Conservation (phyloP, 2,329 filamentous ascomycete species). For the Periconia sp. region DNA sequence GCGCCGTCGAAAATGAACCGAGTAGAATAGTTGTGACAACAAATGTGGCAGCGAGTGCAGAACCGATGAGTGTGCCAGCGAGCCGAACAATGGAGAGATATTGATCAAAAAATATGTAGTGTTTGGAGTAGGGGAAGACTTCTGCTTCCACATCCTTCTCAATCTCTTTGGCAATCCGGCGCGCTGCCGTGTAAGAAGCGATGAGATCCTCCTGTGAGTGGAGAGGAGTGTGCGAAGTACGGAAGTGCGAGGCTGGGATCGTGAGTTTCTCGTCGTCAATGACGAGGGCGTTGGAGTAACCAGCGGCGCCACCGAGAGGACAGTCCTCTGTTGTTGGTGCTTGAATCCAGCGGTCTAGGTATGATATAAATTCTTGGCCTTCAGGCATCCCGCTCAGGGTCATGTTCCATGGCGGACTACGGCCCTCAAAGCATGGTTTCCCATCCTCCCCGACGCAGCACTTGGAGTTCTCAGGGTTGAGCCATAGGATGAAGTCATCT, state of each 20-base stretch:
- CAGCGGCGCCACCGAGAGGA: conserved; percentile 82
- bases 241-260: conserved; percentile 85
- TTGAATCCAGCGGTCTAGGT: conserved; percentile 79
- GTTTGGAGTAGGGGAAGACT: conserved; percentile 95
- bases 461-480: conserved; percentile 73
- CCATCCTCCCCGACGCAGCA: conserved; percentile 68
- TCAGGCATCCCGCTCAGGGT: conserved; percentile 90
- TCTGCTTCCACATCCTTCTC: conserved; percentile 71
- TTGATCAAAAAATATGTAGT: conserved; percentile 99
- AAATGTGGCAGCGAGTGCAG: conserved; percentile 84
- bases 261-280: conserved; percentile 68
- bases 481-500: conserved; percentile 93
- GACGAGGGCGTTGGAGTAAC: conserved; percentile 83
- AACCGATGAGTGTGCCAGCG: conserved; percentile 76
- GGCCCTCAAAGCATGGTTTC: conserved; percentile 75
- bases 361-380: conserved; percentile 84
- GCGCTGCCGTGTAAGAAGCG: conserved; percentile 81
- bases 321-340: conserved; percentile 81
- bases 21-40: conserved; percentile 77
- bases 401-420: conserved; percentile 83
- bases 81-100: conserved; percentile 83
- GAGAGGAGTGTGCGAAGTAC: conserved; percentile 83
- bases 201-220: conserved; percentile 93
- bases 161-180: conserved; percentile 81
- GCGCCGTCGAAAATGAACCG: conserved; percentile 78